Conservation (phyloP, 2,329 filamentous ascomycete species). For the Aspergillus sclerotialis region DNA sequence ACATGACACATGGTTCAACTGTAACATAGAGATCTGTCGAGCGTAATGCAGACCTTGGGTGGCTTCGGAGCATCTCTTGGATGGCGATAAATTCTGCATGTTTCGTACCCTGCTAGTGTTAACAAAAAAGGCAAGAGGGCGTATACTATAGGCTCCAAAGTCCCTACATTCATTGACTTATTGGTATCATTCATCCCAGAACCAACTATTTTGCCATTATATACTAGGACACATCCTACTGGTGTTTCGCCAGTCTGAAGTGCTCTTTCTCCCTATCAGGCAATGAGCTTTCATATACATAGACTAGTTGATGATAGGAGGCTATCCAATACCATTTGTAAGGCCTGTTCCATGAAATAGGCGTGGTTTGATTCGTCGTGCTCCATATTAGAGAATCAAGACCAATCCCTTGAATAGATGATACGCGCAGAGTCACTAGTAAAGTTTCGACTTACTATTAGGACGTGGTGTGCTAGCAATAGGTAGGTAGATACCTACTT, state of each 20-base stretch:
- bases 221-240: conserved; percentile 90
- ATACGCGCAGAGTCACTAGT: too few species aligned
- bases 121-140: background rate
- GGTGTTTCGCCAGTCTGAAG: conserved; percentile 85
- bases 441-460: too few species aligned
- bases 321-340: conserved; percentile 78
- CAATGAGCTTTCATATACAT: conserved; percentile 2
- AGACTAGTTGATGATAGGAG: background rate
- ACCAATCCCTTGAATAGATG: too few species aligned
- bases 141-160: background rate
- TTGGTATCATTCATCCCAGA: conserved; percentile 97
- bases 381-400: too few species aligned
- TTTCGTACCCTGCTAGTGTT: conserved; percentile 69
- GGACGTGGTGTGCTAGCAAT: too few species aligned
- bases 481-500: background rate
- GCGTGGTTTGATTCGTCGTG: conserved; percentile 36
- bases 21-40: conserved; percentile 88
- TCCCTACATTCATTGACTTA: conserved; percentile 60
- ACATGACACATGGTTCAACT: conserved; percentile 98
- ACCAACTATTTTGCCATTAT: conserved; percentile 71
- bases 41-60: conserved; percentile 61
- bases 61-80: conserved; percentile 54
- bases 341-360: conserved; percentile 74
- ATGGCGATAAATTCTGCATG: conserved; percentile 95
- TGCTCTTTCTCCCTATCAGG: conserved; percentile 68